A percentile compares a stretch with the other conserved stretches of the same genome.
These are phyloP conservation scores for Leptographium flavum DNA, from an alignment of 2,329 filamentous ascomycete species.

Conservation along the genomic window DNA sequence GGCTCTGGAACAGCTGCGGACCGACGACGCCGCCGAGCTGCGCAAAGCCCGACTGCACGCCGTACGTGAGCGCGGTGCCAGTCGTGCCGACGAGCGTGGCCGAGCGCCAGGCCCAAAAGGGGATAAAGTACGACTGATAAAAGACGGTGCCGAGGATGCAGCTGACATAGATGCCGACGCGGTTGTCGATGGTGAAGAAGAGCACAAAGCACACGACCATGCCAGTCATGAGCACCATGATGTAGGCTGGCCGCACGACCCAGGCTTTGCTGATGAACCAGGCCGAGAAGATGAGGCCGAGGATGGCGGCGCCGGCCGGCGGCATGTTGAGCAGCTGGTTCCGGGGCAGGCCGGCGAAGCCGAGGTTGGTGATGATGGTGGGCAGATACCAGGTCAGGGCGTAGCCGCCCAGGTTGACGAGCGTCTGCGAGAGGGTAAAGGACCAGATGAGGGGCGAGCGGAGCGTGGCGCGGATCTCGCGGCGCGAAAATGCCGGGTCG, in stretches of 20 bases:
- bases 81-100: slow-evolving; percentile 26
- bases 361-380: slow-evolving; percentile 25
- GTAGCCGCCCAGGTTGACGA: slow-evolving; percentile 26
- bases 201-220: slow-evolving; percentile 20
- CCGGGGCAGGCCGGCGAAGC: slow-evolving; percentile 24
- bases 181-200: slow-evolving; percentile 21
- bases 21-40: slow-evolving; percentile 30
- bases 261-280: slow-evolving; percentile 1
- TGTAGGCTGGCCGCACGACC: neutral
- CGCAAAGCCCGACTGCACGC: slow-evolving; percentile 25
- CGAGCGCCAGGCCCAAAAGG: slow-evolving; percentile 30
- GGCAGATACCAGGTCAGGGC: slow-evolving; percentile 26
- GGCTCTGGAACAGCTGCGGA: slow-evolving; percentile 14
- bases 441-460: slow-evolving; percentile 12
- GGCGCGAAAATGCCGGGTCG: slow-evolving; percentile 20
- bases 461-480: slow-evolving; percentile 21
- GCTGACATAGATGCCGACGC: slow-evolving; percentile 26
- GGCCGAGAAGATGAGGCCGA: neutral
- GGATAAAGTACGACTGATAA: slow-evolving; percentile 27
- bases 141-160: slow-evolving; percentile 29
- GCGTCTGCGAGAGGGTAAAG: slow-evolving; percentile 16
- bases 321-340: slow-evolving; percentile 14
- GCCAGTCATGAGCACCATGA: slow-evolving; percentile 13
- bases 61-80: slow-evolving; percentile 28
- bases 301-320: neutral